phyloP scores from a whole-genome alignment of 345 rosid genomes.

The Hirschfeldia incana region DNA sequence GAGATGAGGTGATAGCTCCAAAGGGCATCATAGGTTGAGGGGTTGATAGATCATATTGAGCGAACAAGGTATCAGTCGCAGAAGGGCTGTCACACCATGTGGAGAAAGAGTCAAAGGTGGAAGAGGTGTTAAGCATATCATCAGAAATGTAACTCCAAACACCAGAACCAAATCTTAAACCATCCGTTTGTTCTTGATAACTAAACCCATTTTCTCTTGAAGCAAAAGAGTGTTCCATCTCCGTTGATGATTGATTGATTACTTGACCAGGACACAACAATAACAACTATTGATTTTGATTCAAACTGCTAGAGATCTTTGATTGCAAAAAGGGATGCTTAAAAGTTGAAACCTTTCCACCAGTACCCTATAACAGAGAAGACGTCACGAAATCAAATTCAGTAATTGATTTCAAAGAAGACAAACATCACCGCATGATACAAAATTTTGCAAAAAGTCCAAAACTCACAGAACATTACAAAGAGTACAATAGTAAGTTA shows the following conservation, averaged over 20 bases:
- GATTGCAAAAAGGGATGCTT: background rate
- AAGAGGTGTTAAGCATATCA: constrained; percentile 48
- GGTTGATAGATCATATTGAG: constrained; percentile 46
- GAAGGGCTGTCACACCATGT: constrained; percentile 66
- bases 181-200: constrained; percentile 54
- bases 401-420: background rate
- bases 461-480: background rate
- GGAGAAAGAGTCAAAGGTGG: constrained; percentile 59
- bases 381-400: constrained; percentile 14
- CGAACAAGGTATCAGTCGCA: constrained; percentile 47
- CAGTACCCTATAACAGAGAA: constrained; percentile 29
- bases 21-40: constrained; percentile 47
- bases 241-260: background rate
- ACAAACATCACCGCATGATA: constrained; percentile 26
- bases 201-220: constrained; percentile 56
- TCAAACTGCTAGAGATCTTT: background rate
- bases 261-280: background rate
- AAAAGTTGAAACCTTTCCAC: constrained; percentile 5
- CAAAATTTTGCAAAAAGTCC: background rate
- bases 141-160: constrained; percentile 50
- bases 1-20: constrained; percentile 5
- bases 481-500: background rate
- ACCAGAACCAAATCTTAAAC: constrained; percentile 49
- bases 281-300: background rate
- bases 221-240: constrained; percentile 64